A percentile compares a stretch with the other conserved stretches of the same genome.
These are phyloP conservation scores for Alternaria gaisen DNA, from an alignment of 2,329 filamentous ascomycete species.

Conservation along the genomic window DNA sequence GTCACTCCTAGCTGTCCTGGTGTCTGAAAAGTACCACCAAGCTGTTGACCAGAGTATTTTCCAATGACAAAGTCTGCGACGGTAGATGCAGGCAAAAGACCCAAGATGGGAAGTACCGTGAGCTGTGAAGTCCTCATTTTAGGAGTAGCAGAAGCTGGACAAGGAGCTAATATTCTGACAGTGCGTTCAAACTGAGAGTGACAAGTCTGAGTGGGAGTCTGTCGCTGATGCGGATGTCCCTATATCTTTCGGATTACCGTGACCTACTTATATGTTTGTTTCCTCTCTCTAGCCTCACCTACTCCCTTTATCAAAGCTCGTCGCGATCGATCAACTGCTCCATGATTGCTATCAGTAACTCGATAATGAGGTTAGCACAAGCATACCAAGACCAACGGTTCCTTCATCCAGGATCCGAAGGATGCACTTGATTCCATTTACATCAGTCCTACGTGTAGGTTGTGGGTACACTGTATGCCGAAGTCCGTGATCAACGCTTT, in stretches of 20 bases:
- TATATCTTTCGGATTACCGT: rapidly evolving
- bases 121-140: no score
- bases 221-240: neutral
- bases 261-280: neutral
- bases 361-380: neutral
- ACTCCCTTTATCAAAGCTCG: neutral
- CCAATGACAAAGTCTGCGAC: neutral
- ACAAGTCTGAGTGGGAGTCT: neutral
- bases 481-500: neutral
- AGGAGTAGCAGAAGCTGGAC: no score
- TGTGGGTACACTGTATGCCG: neutral
- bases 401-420: neutral
- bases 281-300: neutral
- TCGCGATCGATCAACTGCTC: neutral
- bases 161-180: no score
- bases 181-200: neutral
- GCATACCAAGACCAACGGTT: neutral
- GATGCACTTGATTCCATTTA: neutral
- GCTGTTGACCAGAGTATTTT: neutral
- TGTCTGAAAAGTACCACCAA: neutral
- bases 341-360: neutral
- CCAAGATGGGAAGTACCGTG: neutral
- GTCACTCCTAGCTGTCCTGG: neutral
- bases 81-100: neutral
- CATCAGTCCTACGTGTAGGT: no score